Conservation (phyloP, 2,329 filamentous ascomycete genomes). For the Chaetomium olivaceum region DNA sequence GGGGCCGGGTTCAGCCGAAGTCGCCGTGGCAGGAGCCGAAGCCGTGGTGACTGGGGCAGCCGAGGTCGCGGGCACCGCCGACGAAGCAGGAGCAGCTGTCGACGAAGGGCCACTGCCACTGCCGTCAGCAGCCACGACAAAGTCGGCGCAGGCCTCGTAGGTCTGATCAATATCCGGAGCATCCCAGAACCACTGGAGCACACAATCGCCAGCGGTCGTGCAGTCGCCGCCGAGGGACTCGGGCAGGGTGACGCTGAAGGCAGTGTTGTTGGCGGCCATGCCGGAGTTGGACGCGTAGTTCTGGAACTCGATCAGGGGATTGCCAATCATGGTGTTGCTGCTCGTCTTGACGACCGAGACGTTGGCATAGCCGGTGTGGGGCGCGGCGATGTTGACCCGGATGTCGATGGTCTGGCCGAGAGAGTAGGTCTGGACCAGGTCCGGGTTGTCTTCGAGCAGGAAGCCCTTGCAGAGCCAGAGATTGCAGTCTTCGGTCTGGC, state of each 20-base stretch:
- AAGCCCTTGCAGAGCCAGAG: constrained; percentile 19
- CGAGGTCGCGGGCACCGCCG: background rate
- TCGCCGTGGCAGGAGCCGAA: background rate
- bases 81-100: background rate
- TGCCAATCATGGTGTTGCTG: constrained; percentile 13
- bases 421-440: constrained; percentile 8
- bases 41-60: background rate
- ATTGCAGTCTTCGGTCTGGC: constrained; percentile 7
- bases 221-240: constrained; percentile 1
- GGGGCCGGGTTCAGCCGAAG: background rate
- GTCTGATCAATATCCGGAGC: constrained; percentile 12
- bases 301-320: constrained; percentile 8
- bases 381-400: background rate
- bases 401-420: constrained; percentile 14
- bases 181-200: constrained; percentile 12
- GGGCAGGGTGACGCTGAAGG: constrained; percentile 10
- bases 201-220: constrained; percentile 5
- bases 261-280: constrained; percentile 3
- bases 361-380: constrained; percentile 16
- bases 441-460: constrained; percentile 6
- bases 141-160: constrained; percentile 14
- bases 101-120: background rate
- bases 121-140: background rate
- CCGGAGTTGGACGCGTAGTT: constrained; percentile 11
- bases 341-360: constrained; percentile 13